Base-by-base conservation (phyloP, 192 early-diverging fungal species). In the Coemansia sp. region DNA sequence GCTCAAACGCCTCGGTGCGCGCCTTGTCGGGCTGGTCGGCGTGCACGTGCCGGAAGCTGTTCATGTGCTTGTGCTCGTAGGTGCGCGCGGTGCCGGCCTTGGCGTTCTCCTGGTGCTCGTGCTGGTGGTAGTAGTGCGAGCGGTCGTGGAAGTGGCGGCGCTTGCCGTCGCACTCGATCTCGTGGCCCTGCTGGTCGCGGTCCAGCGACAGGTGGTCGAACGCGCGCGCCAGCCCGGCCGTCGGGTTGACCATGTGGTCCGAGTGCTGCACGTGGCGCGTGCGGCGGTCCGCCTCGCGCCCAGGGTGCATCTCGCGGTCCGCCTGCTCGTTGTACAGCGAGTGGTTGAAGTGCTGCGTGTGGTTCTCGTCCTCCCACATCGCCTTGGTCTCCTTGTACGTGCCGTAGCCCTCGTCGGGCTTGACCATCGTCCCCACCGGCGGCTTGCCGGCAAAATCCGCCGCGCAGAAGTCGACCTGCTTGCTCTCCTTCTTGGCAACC, bases 1-100 rank as follows among this genome's bases (percentile, higher is more conserved):
- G 83, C 71, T 84, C 83, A 64, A 84, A 84, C 5, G 78, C 83
- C 74, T 84, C 77, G 0, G 73, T 77, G 48, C 83, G 83, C 43
- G 74, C 74, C 74, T 77, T 73, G 49, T 84, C 77, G 55, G 83
- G 83, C 66, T 84, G 77, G 69, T 81, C 77, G 21, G 69, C 72
- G 61, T 79, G 77, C 38, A 84, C 71, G 51, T 79, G 77, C 62
- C 77, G 77, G 71, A 77, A 74, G 63, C 71, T 77, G 75, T 84
- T 84, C 78, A 84, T 76, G 66, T 84, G 83, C 77, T 84, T 84
- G 77, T 84, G 77, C 77, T 84, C 83, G 73, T 84, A 84, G 21
- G 77, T 73, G 63, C 78, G 77, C 61, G 76, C 72, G 18, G 75
- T 77, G 57, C 83, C 83, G 24, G 71, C 69, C 63, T 80, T 80